Conservation (phyloP, 2,329 filamentous ascomycete genomes). For the Thielaviopsis punctulata region DNA sequence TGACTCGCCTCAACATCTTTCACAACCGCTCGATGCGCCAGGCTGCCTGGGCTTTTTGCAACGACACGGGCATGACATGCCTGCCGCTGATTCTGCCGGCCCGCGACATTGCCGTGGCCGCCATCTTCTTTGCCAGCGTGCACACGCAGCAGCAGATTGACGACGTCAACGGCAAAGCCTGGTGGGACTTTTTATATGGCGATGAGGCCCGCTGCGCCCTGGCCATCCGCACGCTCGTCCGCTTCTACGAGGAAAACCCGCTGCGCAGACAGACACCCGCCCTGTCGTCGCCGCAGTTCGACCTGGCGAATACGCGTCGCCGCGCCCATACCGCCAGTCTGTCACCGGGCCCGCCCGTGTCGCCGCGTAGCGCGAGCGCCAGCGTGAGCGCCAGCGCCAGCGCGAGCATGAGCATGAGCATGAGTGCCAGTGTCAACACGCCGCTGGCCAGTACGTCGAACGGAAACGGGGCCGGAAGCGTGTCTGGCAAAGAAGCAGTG, state of each 20-base stretch:
- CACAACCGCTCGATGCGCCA: constrained; percentile 72
- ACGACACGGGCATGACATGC: constrained; percentile 71
- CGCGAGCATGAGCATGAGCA: neutral
- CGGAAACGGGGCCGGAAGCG: constrained; percentile 4
- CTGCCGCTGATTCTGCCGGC: constrained; percentile 68
- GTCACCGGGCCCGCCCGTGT: neutral
- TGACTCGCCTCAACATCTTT: constrained; percentile 54
- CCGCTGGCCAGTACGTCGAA: neutral
- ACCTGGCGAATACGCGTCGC: constrained; percentile 35
- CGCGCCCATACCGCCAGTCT: neutral
- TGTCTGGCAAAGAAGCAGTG: neutral
- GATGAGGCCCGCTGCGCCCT: constrained; percentile 50
- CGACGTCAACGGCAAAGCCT: constrained; percentile 57
- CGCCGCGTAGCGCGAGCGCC: neutral
- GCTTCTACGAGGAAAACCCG: constrained; percentile 48
- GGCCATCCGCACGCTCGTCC: constrained; percentile 61
- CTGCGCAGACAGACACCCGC: constrained; percentile 38
- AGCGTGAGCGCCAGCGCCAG: neutral
- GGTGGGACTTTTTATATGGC: constrained; percentile 72
- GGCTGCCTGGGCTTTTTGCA: constrained; percentile 83
- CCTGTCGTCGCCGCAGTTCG: constrained; percentile 34
- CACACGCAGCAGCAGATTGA: constrained; percentile 60
- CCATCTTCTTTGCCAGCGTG: constrained; percentile 72
- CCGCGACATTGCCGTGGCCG: constrained; percentile 65
- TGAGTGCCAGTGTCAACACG: neutral